These are phyloP conservation scores for Colletotrichum sp. DNA, from an alignment of 2,329 filamentous ascomycete genomes.

Conservation along the genomic window DNA sequence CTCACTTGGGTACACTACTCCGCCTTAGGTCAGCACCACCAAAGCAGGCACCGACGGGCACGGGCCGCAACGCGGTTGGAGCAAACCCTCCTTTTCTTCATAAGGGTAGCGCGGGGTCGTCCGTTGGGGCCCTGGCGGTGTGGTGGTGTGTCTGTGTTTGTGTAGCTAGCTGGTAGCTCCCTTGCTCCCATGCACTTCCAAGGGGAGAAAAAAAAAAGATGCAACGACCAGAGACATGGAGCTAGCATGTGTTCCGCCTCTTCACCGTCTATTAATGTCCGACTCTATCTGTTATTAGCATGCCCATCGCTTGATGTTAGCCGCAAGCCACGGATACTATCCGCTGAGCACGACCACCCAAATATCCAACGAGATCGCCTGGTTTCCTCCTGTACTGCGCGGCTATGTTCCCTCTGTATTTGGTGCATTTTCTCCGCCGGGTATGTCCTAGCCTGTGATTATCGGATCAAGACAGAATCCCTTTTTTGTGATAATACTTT, in stretches of 20 bases:
- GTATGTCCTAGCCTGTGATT: neutral
- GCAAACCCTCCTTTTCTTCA: conserved; percentile 1
- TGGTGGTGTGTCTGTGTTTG: neutral
- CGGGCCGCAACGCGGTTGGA: neutral
- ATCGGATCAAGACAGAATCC: neutral
- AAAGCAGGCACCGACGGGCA: neutral
- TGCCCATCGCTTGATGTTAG: neutral
- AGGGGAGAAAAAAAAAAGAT: neutral
- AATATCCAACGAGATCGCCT: neutral
- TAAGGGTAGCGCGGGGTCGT: conserved; percentile 9
- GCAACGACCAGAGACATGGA: neutral
- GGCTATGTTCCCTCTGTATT: neutral
- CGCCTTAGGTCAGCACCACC: neutral
- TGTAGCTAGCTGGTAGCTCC: neutral
- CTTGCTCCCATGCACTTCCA: neutral
- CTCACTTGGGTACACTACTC: neutral
- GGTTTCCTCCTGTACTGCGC: neutral
- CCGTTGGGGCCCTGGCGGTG: conserved; percentile 4
- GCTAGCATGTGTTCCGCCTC: neutral
- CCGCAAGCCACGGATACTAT: neutral
- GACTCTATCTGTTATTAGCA: neutral
- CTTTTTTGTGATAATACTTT: neutral
- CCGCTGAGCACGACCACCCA: neutral
- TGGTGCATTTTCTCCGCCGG: neutral
- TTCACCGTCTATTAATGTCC: neutral